These are phyloP conservation scores for Allium sativum DNA, from an alignment of 106 monocot species.

Conservation along the genomic window DNA sequence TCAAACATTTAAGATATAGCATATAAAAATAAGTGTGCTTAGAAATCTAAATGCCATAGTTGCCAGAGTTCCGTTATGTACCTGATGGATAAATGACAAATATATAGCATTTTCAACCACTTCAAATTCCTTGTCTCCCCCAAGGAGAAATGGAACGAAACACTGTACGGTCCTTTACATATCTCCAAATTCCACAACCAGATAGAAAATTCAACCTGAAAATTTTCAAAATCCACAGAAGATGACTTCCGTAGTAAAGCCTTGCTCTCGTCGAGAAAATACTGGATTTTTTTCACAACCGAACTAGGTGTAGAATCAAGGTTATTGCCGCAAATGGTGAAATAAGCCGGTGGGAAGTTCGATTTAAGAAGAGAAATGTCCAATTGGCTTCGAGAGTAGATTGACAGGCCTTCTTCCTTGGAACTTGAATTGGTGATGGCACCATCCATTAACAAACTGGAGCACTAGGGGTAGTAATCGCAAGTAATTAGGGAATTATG, in stretches of 20 bases:
- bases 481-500: background rate
- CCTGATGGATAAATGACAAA: constrained; percentile 80
- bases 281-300: constrained; percentile 53
- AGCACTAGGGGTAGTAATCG: background rate
- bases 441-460: background rate
- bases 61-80: constrained; percentile 1
- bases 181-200: constrained; percentile 61
- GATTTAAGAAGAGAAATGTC: constrained; percentile 25
- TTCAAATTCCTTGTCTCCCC: constrained; percentile 34
- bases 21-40: background rate
- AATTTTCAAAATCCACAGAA: constrained; percentile 33
- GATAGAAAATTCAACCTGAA: constrained; percentile 47
- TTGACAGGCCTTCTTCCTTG: constrained; percentile 19
- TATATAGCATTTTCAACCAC: constrained; percentile 62
- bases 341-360: constrained; percentile 4
- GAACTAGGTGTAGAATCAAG: constrained; percentile 48
- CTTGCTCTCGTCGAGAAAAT: constrained; percentile 51
- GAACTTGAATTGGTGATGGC: background rate
- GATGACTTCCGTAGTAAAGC: constrained; percentile 45
- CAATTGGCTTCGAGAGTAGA: constrained; percentile 30
- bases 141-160: constrained; percentile 27
- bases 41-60: background rate
- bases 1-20: background rate
- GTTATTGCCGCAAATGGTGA: constrained; percentile 45
- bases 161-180: constrained; percentile 39